Evolutionary conservation across 2,329 filamentous ascomycete genomes (phyloP).

Genomic region (Aspergillus jensenii): DNA sequence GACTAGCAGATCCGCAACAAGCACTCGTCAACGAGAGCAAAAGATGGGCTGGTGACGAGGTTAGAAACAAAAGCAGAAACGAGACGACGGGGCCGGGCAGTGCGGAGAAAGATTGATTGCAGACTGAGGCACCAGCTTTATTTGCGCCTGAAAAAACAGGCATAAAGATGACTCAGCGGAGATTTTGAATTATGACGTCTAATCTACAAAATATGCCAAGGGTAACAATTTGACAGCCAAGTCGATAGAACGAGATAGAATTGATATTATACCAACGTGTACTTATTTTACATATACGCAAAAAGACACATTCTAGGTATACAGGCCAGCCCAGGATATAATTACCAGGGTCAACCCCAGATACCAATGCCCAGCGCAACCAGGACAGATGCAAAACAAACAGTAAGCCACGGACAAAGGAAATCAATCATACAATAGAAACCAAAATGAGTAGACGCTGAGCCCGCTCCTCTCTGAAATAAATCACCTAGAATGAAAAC

Average conservation of each 20-base stretch:
- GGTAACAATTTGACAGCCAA: too few relatives aligned
- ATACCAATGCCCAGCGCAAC: conserved; percentile 24
- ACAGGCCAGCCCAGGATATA: conserved; percentile 18
- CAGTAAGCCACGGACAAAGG: conserved; percentile 20
- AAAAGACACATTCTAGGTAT: conserved; percentile 29
- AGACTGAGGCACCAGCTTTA: conserved; percentile 7
- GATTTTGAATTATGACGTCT: conserved; percentile 8
- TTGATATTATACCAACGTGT: conserved; percentile 19
- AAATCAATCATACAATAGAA: conserved; percentile 30
- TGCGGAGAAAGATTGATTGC: conserved; percentile 19
- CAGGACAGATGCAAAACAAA: conserved; percentile 18
- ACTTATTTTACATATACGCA: conserved; percentile 25
- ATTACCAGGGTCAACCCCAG: conserved; percentile 11
- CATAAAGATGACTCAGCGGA: conserved; percentile 11
- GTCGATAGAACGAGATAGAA: conserved; percentile 4
- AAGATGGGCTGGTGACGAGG: conserved; percentile 3
- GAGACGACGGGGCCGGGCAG: background rate
- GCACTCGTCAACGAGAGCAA: conserved; percentile 6
- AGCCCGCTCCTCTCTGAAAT: conserved; percentile 25
- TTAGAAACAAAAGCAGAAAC: conserved; percentile 11
- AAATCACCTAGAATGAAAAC: conserved; percentile 24
- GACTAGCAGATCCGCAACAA: background rate
- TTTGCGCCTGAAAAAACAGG: conserved; percentile 14
- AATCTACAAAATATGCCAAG: background rate
- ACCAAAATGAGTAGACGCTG: conserved; percentile 25